Evolutionary conservation across 176 grass and related monocot genomes (phyloP).

Genomic region (Oryza longistaminata): DNA sequence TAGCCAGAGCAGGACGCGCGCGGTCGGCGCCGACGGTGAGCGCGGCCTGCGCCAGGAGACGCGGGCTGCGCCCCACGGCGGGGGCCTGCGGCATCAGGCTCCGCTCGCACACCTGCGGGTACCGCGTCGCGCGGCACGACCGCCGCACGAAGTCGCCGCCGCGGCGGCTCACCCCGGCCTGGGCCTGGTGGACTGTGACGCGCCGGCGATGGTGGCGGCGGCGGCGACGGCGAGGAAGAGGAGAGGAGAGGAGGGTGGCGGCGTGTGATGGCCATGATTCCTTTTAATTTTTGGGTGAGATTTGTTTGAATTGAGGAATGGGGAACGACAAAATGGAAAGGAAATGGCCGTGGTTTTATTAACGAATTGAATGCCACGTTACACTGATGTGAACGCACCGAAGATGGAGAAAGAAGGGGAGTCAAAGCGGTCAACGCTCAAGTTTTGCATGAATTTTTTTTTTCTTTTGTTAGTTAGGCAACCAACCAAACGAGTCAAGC

Average conservation of each 20-base stretch:
- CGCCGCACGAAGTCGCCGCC: slow-evolving; percentile 44
- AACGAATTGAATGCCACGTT: too few relatives aligned
- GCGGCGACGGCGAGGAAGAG: background rate
- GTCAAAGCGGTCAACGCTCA: too few relatives aligned
- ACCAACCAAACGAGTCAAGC: too few relatives aligned
- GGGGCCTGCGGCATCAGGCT: slow-evolving; percentile 48
- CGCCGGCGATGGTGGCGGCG: background rate
- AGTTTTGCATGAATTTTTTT: too few relatives aligned
- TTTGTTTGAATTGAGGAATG: background rate
- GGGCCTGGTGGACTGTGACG: background rate
- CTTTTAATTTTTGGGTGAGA: too few relatives aligned
- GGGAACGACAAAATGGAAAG: too few relatives aligned
- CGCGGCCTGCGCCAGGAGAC: slow-evolving; percentile 63
- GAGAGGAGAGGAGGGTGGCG: background rate
- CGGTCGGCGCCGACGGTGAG: slow-evolving; percentile 56
- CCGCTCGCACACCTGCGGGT: slow-evolving; percentile 69
- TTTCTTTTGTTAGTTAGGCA: too few relatives aligned
- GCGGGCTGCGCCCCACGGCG: slow-evolving; percentile 52
- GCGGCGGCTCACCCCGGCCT: background rate
- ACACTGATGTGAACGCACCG: too few relatives aligned
- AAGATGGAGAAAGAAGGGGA: too few relatives aligned
- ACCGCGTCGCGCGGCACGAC: slow-evolving; percentile 56
- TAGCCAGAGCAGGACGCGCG: slow-evolving; percentile 56
- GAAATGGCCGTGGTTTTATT: too few relatives aligned
- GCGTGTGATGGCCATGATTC: background rate